phyloP scores from a whole-genome alignment of 2,329 filamentous ascomycete species.

The Stemphylium lycopersici region DNA sequence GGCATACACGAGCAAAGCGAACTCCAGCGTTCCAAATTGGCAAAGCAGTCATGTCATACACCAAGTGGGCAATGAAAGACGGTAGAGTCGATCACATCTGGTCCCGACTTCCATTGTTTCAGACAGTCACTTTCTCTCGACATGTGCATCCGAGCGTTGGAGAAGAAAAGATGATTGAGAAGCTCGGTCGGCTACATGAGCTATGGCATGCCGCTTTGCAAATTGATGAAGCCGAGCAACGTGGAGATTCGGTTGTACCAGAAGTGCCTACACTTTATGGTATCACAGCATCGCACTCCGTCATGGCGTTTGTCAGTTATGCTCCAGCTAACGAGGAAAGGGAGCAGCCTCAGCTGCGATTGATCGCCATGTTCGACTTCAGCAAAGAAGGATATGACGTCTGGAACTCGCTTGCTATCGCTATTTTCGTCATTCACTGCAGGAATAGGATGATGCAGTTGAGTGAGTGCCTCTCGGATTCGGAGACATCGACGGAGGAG shows the following conservation, averaged over 20 bases:
- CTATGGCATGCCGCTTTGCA: constrained; percentile 51
- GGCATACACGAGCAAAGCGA: constrained; percentile 47
- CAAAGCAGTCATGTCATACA: constrained; percentile 54
- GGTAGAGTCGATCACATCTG: constrained; percentile 49
- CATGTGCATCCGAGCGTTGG: constrained; percentile 49
- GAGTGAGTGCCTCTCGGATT: constrained; percentile 43
- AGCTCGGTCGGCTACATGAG: constrained; percentile 52
- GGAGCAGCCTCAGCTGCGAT: constrained; percentile 38
- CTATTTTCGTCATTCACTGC: constrained; percentile 61
- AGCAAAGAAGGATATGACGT: constrained; percentile 61
- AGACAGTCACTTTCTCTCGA: constrained; percentile 51
- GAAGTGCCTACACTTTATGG: constrained; percentile 59
- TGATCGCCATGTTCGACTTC: constrained; percentile 62
- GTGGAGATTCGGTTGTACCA: constrained; percentile 12
- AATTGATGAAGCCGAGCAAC: constrained; percentile 18
- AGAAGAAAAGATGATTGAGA: constrained; percentile 52
- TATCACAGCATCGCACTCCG: constrained; percentile 59
- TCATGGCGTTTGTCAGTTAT: constrained; percentile 61
- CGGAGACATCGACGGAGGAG: constrained; percentile 13
- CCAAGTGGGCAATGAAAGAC: constrained; percentile 61
- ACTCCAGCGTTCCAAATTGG: constrained; percentile 49
- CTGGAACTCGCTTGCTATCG: constrained; percentile 65
- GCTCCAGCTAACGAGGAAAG: constrained; percentile 43
- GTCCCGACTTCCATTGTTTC: constrained; percentile 53
- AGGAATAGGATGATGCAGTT: constrained; percentile 58